Evolutionary conservation across 2,329 filamentous ascomycete genomes (phyloP), one percentile per base, ranked within the genome.

Genomic region (Pseudogymnoascus sp.): DNA sequence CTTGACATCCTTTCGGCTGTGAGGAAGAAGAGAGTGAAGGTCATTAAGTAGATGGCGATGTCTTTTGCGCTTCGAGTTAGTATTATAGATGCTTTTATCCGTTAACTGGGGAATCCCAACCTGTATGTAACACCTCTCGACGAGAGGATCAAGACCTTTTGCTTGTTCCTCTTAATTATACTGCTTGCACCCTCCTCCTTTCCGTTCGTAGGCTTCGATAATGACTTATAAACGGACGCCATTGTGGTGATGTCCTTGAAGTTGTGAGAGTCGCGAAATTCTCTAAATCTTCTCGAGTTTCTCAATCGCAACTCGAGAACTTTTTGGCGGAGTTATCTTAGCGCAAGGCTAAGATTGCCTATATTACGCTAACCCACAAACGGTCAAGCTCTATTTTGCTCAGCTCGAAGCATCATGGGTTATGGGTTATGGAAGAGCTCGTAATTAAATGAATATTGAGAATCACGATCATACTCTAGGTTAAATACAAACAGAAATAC

Each of bases 11-110:
- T 96, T 96, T 73, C 91, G 87, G 68, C 88, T 88, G 75, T 99
- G 95, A 2, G 95, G 95, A 68, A 99, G 87, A 76, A 99, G 87
- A 31, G 89, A 84, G 64, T 91, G 86, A 59, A 99, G 82, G 73
- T 99, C 95, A 72, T 93, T 90, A 66, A 99, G 83, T 46, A 99
- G 82, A 78, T 99, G 95, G 46, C 95, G 89, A 76, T 97, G 95
- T 76, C 93, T 96, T 70, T 40, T 65, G 64, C 61, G 56, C 62
- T 66, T 56, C 10, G 19, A 12, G 61, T 65, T 62, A 60, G 35
- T 60, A 60, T 40, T 40, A 6, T 31, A 5, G 35, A 26, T 38
- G 14, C 16, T 38, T 38, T 60, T 31, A 61, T 59, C 41, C 10
- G 14, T n/a, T 11, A 35, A 35, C 16, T 40, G 24, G 38, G 5